These are phyloP conservation scores for Elongisporangium undulatum DNA, from an alignment of 352 stramenopile species.

Conservation along the genomic window DNA sequence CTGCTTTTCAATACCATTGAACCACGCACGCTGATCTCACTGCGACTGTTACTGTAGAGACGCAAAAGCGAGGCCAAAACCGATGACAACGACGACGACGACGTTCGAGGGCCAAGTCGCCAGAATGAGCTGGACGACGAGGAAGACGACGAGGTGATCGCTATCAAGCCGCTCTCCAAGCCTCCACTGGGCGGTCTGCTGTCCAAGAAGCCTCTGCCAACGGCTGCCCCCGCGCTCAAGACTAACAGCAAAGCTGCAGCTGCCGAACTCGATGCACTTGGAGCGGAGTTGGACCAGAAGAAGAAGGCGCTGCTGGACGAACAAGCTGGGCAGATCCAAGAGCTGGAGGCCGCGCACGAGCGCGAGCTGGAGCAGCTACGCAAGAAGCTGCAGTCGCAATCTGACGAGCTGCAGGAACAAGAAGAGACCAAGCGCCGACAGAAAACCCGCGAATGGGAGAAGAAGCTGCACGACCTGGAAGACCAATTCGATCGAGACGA, in stretches of 20 bases:
- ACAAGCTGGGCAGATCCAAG: constrained; percentile 24
- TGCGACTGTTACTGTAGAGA: constrained; percentile 7
- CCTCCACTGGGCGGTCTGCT: constrained; percentile 39
- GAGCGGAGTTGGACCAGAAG: constrained; percentile 38
- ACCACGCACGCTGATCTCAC: not conserved
- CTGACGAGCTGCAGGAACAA: constrained; percentile 50
- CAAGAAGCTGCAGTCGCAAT: constrained; percentile 42
- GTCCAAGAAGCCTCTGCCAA: constrained; percentile 43
- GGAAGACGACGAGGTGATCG: constrained; percentile 14
- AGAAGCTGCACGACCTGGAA: constrained; percentile 63
- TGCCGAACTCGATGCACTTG: constrained; percentile 20
- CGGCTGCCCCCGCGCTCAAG: constrained; percentile 14
- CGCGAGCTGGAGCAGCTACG: constrained; percentile 22
- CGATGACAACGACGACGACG: constrained; percentile 26
- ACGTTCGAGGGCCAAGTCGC: constrained; percentile 5
- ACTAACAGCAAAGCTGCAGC: constrained; percentile 23
- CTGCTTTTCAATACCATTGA: not conserved
- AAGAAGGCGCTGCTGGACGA: constrained; percentile 43
- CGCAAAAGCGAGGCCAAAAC: constrained; percentile 31
- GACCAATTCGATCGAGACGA: constrained; percentile 67
- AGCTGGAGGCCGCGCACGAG: constrained; percentile 36
- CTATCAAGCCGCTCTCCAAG: constrained; percentile 35
- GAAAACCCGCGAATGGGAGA: constrained; percentile 56
- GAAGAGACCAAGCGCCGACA: constrained; percentile 58
- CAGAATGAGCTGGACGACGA: constrained; percentile 11